Evolutionary conservation across 2,329 filamentous ascomycete genomes (phyloP).

Genomic region (Sordariomycetes sp.): DNA sequence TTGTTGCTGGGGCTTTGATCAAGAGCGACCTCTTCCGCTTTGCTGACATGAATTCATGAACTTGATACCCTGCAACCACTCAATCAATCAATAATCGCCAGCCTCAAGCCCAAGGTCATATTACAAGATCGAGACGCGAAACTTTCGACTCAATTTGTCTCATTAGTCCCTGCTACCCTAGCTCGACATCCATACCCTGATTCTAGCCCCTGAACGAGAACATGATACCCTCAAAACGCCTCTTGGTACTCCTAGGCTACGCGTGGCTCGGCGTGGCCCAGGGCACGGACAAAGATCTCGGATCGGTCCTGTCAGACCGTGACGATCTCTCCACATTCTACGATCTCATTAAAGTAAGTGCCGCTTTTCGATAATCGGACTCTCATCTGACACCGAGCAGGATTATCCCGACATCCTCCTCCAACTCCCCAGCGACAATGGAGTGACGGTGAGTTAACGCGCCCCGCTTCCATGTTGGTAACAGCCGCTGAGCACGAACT

Average conservation of each 20-base stretch:
- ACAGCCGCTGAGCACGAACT: background rate
- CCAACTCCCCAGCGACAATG: conserved; percentile 30
- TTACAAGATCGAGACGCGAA: too few species aligned
- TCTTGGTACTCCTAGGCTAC: conserved; percentile 10
- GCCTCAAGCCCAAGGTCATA: too few species aligned
- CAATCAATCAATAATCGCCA: too few species aligned
- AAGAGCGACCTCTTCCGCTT: too few species aligned
- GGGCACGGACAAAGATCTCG: conserved; percentile 22
- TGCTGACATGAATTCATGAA: too few species aligned
- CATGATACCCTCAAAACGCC: conserved; percentile 3
- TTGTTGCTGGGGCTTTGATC: too few species aligned
- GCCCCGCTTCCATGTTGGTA: too few species aligned
- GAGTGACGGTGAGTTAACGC: conserved; percentile 29
- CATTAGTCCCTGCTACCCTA: too few species aligned
- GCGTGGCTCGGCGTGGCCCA: conserved; percentile 12
- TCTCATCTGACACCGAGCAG: conserved; percentile 12
- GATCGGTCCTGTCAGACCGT: conserved; percentile 25
- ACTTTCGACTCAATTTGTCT: too few species aligned
- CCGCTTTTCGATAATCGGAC: background rate
- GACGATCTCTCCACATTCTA: conserved; percentile 34
- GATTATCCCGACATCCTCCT: conserved; percentile 36
- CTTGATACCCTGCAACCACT: too few species aligned
- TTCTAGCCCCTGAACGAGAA: too few species aligned
- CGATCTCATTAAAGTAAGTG: conserved; percentile 29
- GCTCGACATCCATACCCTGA: too few species aligned